These are phyloP conservation scores for Saccharomycopsis fibuligera DNA, from an alignment of 805 yeast genomes.

Conservation along the genomic window DNA sequence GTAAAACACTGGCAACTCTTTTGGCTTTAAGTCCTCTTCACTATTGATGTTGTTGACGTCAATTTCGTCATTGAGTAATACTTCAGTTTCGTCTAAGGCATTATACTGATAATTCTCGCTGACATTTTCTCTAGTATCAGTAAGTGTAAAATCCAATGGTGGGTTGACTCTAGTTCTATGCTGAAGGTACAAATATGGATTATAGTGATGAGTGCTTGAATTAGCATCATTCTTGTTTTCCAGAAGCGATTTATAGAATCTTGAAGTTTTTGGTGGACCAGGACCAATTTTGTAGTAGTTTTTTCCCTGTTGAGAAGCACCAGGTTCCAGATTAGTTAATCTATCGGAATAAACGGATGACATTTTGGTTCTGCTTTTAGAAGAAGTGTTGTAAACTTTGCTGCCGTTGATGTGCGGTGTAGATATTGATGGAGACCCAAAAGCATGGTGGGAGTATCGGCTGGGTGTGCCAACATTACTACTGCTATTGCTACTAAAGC, in stretches of 20 bases:
- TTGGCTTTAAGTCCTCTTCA: constrained; percentile 1
- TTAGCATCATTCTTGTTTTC: constrained; percentile 13
- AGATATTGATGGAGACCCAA: too few species aligned
- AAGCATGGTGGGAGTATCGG: neutral
- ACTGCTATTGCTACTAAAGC: neutral
- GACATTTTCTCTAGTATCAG: constrained; percentile 29
- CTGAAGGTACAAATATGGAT: constrained; percentile 32
- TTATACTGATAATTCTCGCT: constrained; percentile 19
- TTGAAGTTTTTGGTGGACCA: constrained; percentile 20
- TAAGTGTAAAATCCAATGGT: constrained; percentile 30
- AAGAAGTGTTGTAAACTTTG: constrained; percentile 14
- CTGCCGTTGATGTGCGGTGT: neutral
- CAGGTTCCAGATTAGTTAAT: neutral
- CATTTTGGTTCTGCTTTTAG: constrained; percentile 17
- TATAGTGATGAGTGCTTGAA: constrained; percentile 25
- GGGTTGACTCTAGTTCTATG: constrained; percentile 32
- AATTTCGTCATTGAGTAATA: constrained; percentile 12
- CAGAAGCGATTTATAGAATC: constrained; percentile 20
- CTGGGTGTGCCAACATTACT: neutral
- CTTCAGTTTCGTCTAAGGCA: constrained; percentile 17
- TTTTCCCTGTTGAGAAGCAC: neutral
- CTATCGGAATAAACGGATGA: constrained; percentile 17
- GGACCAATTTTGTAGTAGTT: neutral
- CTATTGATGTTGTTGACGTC: neutral
- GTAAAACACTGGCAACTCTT: constrained; percentile 37